These are phyloP conservation scores for maize (Zea mays) DNA, from an alignment of 176 grass and related monocot genomes.

Conservation along the genomic window DNA sequence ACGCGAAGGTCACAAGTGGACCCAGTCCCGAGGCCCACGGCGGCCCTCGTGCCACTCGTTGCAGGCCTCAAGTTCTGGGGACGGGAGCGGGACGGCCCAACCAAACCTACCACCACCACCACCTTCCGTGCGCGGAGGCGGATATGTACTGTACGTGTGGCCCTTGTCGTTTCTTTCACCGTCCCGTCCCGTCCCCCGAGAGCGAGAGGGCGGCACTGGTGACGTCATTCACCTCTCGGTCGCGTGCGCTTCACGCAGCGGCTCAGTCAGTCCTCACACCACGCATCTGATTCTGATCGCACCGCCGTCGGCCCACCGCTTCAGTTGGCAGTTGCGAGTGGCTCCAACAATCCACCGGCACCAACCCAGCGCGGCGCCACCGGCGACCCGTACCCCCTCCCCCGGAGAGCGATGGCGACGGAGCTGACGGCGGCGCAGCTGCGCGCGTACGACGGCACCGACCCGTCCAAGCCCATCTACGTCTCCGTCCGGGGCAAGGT, in stretches of 20 bases:
- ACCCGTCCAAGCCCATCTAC: conserved; percentile 88
- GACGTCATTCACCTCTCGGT: neutral
- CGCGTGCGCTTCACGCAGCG: conserved; percentile 3
- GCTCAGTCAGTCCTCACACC: neutral
- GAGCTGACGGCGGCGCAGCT: conserved; percentile 87
- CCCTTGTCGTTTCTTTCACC: neutral
- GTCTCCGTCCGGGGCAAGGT: conserved; percentile 74
- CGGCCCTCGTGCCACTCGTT: neutral
- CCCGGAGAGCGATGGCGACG: conserved; percentile 37
- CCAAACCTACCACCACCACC: neutral
- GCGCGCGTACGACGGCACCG: conserved; percentile 67
- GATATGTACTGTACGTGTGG: neutral
- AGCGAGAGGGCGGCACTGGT: neutral
- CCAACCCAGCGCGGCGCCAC: neutral
- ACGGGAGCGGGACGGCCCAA: neutral
- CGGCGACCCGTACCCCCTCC: neutral
- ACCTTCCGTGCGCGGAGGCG: neutral
- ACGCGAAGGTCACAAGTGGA: neutral
- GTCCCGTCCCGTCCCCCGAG: no score
- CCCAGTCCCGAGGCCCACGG: neutral
- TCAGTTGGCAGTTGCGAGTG: neutral
- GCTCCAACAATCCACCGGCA: neutral
- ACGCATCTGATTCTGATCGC: neutral
- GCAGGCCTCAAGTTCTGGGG: neutral
- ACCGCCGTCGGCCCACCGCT: neutral